phyloP scores from a whole-genome alignment of 1,139 yeast species.

The Geotrichum klebahnii region DNA sequence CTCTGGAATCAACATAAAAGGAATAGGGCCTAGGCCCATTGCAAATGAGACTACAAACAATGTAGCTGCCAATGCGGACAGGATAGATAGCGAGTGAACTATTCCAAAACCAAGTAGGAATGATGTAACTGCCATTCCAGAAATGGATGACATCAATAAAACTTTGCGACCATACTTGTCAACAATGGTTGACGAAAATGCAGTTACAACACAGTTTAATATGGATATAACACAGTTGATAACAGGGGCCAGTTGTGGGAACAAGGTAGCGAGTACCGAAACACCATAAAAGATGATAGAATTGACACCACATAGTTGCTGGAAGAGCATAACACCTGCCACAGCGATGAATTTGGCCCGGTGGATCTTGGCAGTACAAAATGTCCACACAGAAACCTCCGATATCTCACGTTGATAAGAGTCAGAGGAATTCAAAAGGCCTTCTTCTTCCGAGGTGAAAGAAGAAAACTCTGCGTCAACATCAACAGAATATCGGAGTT shows the following conservation, averaged over 20 bases:
- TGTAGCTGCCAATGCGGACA: conserved; percentile 65
- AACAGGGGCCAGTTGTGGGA: conserved; percentile 65
- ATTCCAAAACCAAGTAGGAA: conserved; percentile 66
- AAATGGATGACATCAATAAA: conserved; percentile 58
- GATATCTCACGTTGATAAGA: background rate
- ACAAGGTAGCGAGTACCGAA: conserved; percentile 60
- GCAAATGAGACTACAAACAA: conserved; percentile 81
- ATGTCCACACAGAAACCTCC: conserved; percentile 36
- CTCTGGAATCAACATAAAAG: conserved; percentile 84
- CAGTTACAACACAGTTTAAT: conserved; percentile 69
- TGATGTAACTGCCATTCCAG: conserved; percentile 66
- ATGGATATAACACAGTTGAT: conserved; percentile 73
- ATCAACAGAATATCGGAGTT: conserved; percentile 35
- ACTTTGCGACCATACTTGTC: conserved; percentile 77
- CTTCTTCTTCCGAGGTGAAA: conserved; percentile 8
- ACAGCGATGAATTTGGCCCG: conserved; percentile 60
- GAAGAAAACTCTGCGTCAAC: conserved; percentile 31
- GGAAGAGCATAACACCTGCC: conserved; percentile 73
- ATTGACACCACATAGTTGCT: conserved; percentile 90
- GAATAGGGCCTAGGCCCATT: conserved; percentile 89
- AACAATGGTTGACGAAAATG: conserved; percentile 64
- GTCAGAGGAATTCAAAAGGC: conserved; percentile 10
- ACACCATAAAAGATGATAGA: conserved; percentile 91
- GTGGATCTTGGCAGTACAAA: conserved; percentile 51
- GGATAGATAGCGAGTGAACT: conserved; percentile 44